phyloP scores from a whole-genome alignment of 73 alveolate genomes.

The Paramecium caudatum region DNA sequence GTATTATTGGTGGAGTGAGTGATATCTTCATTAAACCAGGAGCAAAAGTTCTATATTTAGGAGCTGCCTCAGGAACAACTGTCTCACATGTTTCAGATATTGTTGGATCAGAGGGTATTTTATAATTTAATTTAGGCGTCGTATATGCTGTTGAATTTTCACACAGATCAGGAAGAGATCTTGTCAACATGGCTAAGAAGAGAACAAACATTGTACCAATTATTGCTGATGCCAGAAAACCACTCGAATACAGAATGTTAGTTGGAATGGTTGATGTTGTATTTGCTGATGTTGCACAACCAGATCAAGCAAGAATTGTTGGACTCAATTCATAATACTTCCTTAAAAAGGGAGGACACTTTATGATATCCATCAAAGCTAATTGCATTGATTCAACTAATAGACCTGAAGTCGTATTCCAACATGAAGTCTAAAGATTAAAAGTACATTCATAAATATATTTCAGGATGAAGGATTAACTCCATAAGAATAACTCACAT shows the following conservation, averaged over 20 bases:
- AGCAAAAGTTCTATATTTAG: constrained; percentile 91
- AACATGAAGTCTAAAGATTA: constrained; percentile 89
- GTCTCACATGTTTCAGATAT: constrained; percentile 99
- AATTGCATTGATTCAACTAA: constrained; percentile 99
- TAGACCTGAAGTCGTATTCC: constrained; percentile 98
- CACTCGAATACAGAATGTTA: constrained; percentile 98
- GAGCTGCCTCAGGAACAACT: constrained; percentile 99
- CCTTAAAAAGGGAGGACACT: constrained; percentile 97
- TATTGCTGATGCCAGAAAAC: constrained; percentile 99
- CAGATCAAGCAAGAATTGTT: constrained; percentile 98
- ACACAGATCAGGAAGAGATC: constrained; percentile 99
- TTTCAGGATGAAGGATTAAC: constrained; percentile 91
- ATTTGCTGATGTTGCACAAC: constrained; percentile 99
- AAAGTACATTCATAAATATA: constrained; percentile 49
- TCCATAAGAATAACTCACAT: constrained; percentile 95
- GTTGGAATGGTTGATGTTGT: constrained; percentile 99
- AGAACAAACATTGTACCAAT: constrained; percentile 98
- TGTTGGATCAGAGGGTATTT: constrained; percentile 94
- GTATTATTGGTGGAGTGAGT: constrained; percentile 96
- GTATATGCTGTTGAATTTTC: constrained; percentile 99
- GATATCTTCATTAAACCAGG: constrained; percentile 99
- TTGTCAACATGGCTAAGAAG: constrained; percentile 96
- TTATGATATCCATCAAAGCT: constrained; percentile 98
- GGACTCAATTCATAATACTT: constrained; percentile 94
- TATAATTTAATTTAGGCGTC: constrained; percentile 33